Conservation (phyloP, 768 basidiomycete species). For the Phylloporus arenicola region DNA sequence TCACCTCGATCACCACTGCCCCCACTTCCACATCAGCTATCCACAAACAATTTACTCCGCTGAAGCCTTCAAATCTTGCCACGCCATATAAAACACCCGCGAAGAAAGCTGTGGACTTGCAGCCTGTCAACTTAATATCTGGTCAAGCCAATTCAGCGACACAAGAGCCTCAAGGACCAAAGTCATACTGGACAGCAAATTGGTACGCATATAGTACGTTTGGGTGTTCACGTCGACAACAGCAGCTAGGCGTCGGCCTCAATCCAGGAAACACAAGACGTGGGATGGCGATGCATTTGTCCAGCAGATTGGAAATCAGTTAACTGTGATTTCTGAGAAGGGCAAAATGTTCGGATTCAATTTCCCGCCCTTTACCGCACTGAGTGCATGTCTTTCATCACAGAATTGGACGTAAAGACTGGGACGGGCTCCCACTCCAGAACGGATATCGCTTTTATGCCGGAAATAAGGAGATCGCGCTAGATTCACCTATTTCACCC, state of each 20-base stretch:
- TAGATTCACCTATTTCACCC: constrained; percentile 47
- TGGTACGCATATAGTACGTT: constrained; percentile 41
- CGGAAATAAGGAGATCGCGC: constrained; percentile 56
- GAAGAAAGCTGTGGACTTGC: constrained; percentile 34
- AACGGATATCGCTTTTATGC: constrained; percentile 40
- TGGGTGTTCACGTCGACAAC: constrained; percentile 3
- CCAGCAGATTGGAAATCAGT: constrained; percentile 42
- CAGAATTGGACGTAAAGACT: constrained; percentile 58
- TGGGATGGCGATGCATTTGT: constrained; percentile 82
- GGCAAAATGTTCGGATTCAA: constrained; percentile 53
- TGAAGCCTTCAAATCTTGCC: constrained; percentile 26
- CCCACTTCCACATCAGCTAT: constrained; percentile 24
- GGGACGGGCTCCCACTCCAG: constrained; percentile 50
- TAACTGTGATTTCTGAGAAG: constrained; percentile 62
- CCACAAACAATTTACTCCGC: constrained; percentile 29
- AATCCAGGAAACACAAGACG: constrained; percentile 72
- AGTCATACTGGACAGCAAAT: constrained; percentile 60
- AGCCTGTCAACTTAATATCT: constrained; percentile 36
- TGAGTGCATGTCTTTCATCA: constrained; percentile 5
- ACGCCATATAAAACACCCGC: constrained; percentile 20
- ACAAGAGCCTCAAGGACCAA: constrained; percentile 9
- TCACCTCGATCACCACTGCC: constrained; percentile 8
- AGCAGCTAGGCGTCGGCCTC: constrained; percentile 58
- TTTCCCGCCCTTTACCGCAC: neutral
- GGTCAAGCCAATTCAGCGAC: constrained; percentile 7